phyloP scores from a whole-genome alignment of 225 moss, liverwort and hornwort species.

The Antitrichia curtipendula region DNA sequence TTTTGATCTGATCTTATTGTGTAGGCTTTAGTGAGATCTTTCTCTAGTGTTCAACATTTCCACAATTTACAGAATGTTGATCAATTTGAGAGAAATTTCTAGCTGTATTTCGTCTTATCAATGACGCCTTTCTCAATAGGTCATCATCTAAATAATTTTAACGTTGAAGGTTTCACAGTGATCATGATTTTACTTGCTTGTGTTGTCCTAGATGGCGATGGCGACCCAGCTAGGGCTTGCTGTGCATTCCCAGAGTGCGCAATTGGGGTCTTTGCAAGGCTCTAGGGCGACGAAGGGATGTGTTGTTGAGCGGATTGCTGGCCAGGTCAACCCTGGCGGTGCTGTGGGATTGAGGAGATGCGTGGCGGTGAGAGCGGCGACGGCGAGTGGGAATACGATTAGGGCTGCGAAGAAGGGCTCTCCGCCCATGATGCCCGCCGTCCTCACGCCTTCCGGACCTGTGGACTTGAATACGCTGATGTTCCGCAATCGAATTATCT shows the following conservation, averaged over 20 bases:
- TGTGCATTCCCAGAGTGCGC: neutral
- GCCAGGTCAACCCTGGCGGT: neutral
- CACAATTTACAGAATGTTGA: neutral
- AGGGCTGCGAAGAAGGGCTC: conserved; percentile 68
- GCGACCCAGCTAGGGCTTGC: neutral
- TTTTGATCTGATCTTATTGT: too few species aligned
- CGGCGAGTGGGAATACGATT: neutral
- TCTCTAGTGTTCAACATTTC: neutral
- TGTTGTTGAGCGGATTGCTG: neutral
- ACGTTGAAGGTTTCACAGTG: too few species aligned
- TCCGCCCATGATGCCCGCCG: conserved; percentile 63
- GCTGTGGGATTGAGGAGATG: neutral
- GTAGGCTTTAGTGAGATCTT: neutral
- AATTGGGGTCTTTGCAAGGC: neutral
- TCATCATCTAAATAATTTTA: too few species aligned
- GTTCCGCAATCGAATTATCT: conserved; percentile 72
- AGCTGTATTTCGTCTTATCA: too few species aligned
- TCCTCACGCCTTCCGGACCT: conserved; percentile 64
- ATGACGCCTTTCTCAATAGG: too few species aligned
- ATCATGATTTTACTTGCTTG: too few species aligned
- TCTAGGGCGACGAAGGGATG: neutral
- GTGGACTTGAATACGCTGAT: conserved; percentile 60
- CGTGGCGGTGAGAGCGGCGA: neutral
- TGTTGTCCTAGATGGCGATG: conserved; percentile 5
- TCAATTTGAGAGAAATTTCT: neutral